Percentiles rank a stretch among this genome's conserved stretches.
phyloP scores from a whole-genome alignment of 2,329 filamentous ascomycete species.

The Curvularia verruculosa region DNA sequence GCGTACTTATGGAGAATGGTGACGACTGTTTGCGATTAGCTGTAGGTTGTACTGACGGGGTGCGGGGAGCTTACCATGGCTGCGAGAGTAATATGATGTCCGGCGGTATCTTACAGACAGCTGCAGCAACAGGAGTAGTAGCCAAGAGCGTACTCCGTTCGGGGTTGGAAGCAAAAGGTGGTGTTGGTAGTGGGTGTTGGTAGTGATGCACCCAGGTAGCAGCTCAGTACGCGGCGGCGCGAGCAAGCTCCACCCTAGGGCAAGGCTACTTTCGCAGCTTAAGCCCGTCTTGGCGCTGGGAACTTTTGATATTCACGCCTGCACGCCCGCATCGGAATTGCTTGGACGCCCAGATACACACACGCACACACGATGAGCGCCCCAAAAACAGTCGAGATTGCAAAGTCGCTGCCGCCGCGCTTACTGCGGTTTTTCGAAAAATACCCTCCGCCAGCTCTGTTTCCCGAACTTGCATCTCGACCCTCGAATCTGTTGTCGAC shows the following conservation, averaged over 20 bases:
- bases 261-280: slow-evolving; percentile 2
- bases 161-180: slow-evolving; percentile 3
- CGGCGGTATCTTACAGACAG: neutral
- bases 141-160: neutral
- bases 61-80: slow-evolving; percentile 48
- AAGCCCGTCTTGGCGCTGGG: slow-evolving; percentile 20
- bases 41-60: slow-evolving; percentile 11
- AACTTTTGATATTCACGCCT: slow-evolving; percentile 16
- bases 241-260: slow-evolving; percentile 9
- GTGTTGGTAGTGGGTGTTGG: slow-evolving; percentile 4
- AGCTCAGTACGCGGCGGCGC: slow-evolving; percentile 31
- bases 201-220: slow-evolving; percentile 22
- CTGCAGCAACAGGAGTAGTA: neutral
- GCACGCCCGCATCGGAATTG: slow-evolving; percentile 2
- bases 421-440: slow-evolving; percentile 87
- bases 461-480: slow-evolving; percentile 41
- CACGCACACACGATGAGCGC: slow-evolving; percentile 29
- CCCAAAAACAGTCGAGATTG: slow-evolving; percentile 58
- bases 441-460: slow-evolving; percentile 72
- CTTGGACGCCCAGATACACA: slow-evolving; percentile 7
- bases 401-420: slow-evolving; percentile 74
- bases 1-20: slow-evolving; percentile 91
- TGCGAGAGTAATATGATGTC: slow-evolving; percentile 25
- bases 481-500: slow-evolving; percentile 8
- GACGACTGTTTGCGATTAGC: slow-evolving; percentile 69